Base-by-base conservation (phyloP, 192 early-diverging fungal species). In the Gonapodya sp. region DNA sequence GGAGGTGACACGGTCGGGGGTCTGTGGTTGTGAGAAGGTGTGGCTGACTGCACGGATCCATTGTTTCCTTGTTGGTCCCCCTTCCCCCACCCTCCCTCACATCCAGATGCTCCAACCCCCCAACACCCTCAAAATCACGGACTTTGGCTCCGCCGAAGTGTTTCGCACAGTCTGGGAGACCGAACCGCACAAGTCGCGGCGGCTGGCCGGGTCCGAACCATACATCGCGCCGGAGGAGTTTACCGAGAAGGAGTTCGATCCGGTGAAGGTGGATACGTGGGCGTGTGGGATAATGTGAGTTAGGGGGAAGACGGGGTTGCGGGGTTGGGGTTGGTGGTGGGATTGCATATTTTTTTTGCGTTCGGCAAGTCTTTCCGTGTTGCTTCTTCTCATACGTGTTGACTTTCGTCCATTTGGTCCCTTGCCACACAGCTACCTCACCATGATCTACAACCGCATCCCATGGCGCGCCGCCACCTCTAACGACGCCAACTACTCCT, bases 261-360 rank as follows among this genome's bases (percentile, higher is more conserved):
- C 80, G 14, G 36, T 36, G 35, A 31, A 36, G 1, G 80, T 81
- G 14, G 80, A 81, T 64, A 36, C 33, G 34, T 81, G 80, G 80
- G 79, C 93, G 1, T 81, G 92, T 35, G 80, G 80, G 35, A 73
- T 81, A 18, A 80, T 81, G 1, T 81, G 73, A 35, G 73, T 81
- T n/a, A n/a, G n/a, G n/a, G n/a, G n/a, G n/a, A n/a, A n/a, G n/a
- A n/a, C 18, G 80, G 73, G 1, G 79, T 36, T 36, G 73, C 35
- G 75, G n/a, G 75, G 2, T 77, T 77, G n/a, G 33, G 32, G n/a
- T n/a, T n/a, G 30, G 75, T 31, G n/a, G 8, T 30, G 75, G n/a
- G 75, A 18, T 77, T 14, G n/a, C 64, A n/a, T 72, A n/a, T n/a
- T n/a, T n/a, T n/a, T n/a, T n/a, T n/a, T n/a, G n/a, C n/a, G n/a